These are phyloP conservation scores for Oryza brachyantha DNA, from an alignment of 176 grass and related monocot genomes.

Conservation along the genomic window DNA sequence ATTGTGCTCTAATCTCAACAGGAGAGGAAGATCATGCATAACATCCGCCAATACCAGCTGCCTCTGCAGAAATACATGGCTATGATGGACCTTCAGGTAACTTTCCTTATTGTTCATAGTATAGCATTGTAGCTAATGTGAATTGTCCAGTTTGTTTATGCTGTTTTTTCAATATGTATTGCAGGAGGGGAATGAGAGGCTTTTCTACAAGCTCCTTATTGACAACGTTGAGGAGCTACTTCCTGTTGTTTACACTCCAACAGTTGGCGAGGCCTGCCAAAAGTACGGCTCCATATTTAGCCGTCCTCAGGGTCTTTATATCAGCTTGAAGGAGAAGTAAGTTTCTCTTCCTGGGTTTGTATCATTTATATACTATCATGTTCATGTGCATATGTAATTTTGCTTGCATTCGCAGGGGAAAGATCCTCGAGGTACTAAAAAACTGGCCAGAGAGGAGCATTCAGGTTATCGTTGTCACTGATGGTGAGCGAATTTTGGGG, in stretches of 20 bases:
- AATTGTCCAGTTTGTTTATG: neutral
- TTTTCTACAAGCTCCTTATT: constrained; percentile 93
- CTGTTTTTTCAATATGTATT: constrained; percentile 30
- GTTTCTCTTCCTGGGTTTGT: neutral
- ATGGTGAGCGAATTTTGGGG: constrained; percentile 93
- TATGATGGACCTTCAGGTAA: constrained; percentile 92
- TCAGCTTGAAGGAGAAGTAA: constrained; percentile 95
- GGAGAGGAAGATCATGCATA: constrained; percentile 94
- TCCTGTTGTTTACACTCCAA: constrained; percentile 93
- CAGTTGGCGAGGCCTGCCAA: constrained; percentile 95
- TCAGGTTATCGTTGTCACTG: constrained; percentile 95
- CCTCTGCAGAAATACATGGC: constrained; percentile 84
- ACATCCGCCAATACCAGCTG: constrained; percentile 73
- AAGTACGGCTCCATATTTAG: constrained; percentile 90
- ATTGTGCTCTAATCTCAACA: constrained; percentile 32
- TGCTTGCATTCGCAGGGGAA: constrained; percentile 56
- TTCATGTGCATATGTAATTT: constrained; percentile 16
- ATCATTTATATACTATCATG: neutral
- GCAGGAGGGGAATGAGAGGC: constrained; percentile 90
- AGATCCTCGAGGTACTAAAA: constrained; percentile 84
- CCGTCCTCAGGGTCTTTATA: constrained; percentile 80
- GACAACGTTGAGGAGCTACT: constrained; percentile 95
- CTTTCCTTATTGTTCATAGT: constrained; percentile 23
- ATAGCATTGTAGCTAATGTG: neutral
- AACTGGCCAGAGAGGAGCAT: constrained; percentile 97